A percentile compares a stretch with the other conserved stretches of the same genome.
phyloP scores from a whole-genome alignment of 306 rosid species.

The Oxytropis ochrocephala region DNA sequence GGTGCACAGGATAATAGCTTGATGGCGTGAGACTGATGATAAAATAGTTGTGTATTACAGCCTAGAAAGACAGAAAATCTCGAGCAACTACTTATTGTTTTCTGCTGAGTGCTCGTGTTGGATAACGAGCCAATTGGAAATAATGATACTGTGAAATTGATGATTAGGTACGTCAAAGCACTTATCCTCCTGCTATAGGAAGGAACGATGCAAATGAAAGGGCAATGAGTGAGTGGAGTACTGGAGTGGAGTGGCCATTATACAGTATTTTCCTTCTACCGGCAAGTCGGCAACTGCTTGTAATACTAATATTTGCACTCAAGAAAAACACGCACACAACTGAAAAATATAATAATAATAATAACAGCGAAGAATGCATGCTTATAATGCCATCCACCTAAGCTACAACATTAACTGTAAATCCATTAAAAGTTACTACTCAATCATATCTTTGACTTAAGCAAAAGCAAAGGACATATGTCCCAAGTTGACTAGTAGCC shows the following conservation, averaged over 20 bases:
- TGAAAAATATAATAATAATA: neutral
- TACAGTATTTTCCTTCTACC: conserved; percentile 15
- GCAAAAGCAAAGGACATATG: neutral
- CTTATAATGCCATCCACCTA: conserved; percentile 30
- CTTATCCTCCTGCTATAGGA: neutral
- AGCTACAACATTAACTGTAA: conserved; percentile 16
- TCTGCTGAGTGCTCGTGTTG: neutral
- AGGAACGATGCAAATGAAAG: conserved; percentile 17
- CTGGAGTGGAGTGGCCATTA: neutral
- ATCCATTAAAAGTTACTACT: neutral
- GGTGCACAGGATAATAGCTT: no score
- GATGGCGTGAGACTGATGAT: no score
- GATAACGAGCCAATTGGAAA: conserved; percentile 7
- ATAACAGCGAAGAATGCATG: conserved; percentile 7
- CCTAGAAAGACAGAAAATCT: neutral
- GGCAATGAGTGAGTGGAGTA: conserved; percentile 21
- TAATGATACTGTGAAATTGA: conserved; percentile 9
- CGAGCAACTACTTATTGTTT: neutral
- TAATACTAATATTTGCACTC: conserved; percentile 12
- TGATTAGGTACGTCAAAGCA: conserved; percentile 13
- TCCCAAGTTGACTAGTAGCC: neutral
- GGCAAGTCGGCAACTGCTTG: conserved; percentile 9
- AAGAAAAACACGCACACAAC: neutral
- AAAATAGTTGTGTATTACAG: no score
- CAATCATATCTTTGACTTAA: conserved; percentile 28